Evolutionary conservation across 2,329 filamentous ascomycete species (phyloP).

Genomic region (Lasiodiplodia citricola): DNA sequence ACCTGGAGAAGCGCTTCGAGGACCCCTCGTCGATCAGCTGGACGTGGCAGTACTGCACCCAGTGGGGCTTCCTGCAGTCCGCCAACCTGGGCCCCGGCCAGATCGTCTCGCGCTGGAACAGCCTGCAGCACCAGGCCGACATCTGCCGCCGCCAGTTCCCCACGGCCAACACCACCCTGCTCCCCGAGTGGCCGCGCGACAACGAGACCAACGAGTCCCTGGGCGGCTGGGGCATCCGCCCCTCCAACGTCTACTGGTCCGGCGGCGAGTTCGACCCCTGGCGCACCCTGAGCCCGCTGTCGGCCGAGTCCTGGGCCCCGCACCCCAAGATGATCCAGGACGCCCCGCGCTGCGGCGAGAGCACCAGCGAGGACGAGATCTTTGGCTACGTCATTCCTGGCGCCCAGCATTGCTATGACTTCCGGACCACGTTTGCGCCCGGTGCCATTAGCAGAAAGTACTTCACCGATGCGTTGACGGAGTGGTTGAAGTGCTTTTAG

Average conservation of each 20-base stretch:
- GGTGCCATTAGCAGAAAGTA: constrained; percentile 39
- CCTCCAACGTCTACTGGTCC: constrained; percentile 58
- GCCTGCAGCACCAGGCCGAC: constrained; percentile 50
- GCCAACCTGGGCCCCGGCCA: constrained; percentile 55
- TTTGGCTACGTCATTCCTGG: constrained; percentile 55
- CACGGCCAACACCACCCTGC: constrained; percentile 45
- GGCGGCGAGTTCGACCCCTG: constrained; percentile 60
- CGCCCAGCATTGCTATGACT: constrained; percentile 59
- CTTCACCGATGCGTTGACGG: constrained; percentile 50
- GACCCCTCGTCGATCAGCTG: constrained; percentile 45
- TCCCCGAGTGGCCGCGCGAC: constrained; percentile 47
- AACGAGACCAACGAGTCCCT: constrained; percentile 50
- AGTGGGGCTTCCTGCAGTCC: constrained; percentile 58
- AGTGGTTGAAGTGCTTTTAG: constrained; percentile 46
- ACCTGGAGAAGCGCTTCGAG: constrained; percentile 7
- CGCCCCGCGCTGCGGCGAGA: constrained; percentile 51
- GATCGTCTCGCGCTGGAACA: constrained; percentile 55
- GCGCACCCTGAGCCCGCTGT: constrained; percentile 54
- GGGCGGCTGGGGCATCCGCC: constrained; percentile 59
- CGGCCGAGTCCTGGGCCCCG: constrained; percentile 49
- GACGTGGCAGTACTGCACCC: constrained; percentile 60
- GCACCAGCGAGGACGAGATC: constrained; percentile 43
- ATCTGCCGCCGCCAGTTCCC: constrained; percentile 58
- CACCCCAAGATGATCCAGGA: constrained; percentile 45
- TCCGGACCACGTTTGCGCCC: constrained; percentile 37